Conservation (phyloP, 257 asterid genomes). For the Cordia subcordata region DNA sequence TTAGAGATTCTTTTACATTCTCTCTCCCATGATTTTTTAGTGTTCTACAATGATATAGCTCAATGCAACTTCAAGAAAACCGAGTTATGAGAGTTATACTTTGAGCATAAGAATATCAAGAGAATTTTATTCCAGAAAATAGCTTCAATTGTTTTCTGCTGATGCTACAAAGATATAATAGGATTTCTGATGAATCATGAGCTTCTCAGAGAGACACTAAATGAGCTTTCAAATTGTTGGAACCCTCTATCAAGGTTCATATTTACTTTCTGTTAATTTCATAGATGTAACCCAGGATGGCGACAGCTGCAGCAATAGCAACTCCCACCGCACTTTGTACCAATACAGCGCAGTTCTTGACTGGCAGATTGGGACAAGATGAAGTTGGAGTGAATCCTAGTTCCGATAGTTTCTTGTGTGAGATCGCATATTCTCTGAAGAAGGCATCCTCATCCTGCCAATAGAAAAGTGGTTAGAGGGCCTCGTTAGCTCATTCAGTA, state of each 20-base stretch:
- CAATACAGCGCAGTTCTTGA: slow-evolving; percentile 28
- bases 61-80: too few species aligned
- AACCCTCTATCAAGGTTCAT: too few species aligned
- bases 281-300: slow-evolving; percentile 46
- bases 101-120: too few species aligned
- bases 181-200: too few species aligned
- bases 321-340: slow-evolving; percentile 23
- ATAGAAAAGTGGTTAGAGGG: background rate
- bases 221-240: too few species aligned
- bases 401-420: slow-evolving; percentile 91
- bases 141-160: too few species aligned
- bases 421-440: slow-evolving; percentile 72
- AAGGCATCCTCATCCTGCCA: slow-evolving; percentile 82
- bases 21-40: too few species aligned
- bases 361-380: slow-evolving; percentile 19
- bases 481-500: background rate
- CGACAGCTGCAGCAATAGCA: slow-evolving; percentile 50
- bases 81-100: too few species aligned
- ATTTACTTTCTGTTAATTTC: slow-evolving; percentile 22
- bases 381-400: slow-evolving; percentile 51
- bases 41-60: background rate
- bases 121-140: too few species aligned
- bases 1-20: background rate
- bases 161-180: too few species aligned
- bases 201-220: too few species aligned